phyloP scores from a whole-genome alignment of 1,284 basidiomycete genomes.

The Amylostereum chailletii region DNA sequence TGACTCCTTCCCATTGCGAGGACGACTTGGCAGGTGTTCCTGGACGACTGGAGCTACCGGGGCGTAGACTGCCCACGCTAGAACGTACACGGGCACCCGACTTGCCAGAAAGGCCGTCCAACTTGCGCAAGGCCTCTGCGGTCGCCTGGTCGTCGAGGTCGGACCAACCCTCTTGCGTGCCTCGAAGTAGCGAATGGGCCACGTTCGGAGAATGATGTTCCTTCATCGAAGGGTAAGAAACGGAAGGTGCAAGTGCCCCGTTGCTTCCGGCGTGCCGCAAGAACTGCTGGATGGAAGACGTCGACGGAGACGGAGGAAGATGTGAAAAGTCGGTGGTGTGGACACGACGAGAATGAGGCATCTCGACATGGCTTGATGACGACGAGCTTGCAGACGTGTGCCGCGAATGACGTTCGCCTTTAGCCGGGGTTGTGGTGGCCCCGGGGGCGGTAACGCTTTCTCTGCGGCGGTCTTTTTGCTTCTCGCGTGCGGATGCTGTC shows the following conservation, averaged over 20 bases:
- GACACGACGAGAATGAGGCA: conserved; percentile 41
- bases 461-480: conserved; percentile 54
- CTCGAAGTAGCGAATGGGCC: conserved; percentile 70
- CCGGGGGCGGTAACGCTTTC: conserved; percentile 49
- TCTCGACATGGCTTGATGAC: conserved; percentile 47
- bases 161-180: conserved; percentile 80
- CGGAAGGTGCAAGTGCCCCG: conserved; percentile 36
- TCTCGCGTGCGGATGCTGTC: conserved; percentile 32
- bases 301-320: conserved; percentile 80
- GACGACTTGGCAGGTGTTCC: conserved; percentile 57
- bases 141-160: conserved; percentile 82
- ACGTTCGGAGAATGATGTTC: conserved; percentile 59
- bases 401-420: conserved; percentile 41
- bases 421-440: conserved; percentile 24
- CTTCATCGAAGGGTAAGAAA: conserved; percentile 34
- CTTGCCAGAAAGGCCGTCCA: conserved; percentile 83
- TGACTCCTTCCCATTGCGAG: conserved; percentile 61
- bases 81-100: conserved; percentile 41
- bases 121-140: conserved; percentile 84
- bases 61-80: conserved; percentile 12
- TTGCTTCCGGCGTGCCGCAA: conserved; percentile 47
- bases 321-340: conserved; percentile 79
- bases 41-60: conserved; percentile 56
- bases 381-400: conserved; percentile 64
- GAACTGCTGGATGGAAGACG: conserved; percentile 79